Conservation (phyloP, 2,329 filamentous ascomycete species). For the Pyrenophora teres region DNA sequence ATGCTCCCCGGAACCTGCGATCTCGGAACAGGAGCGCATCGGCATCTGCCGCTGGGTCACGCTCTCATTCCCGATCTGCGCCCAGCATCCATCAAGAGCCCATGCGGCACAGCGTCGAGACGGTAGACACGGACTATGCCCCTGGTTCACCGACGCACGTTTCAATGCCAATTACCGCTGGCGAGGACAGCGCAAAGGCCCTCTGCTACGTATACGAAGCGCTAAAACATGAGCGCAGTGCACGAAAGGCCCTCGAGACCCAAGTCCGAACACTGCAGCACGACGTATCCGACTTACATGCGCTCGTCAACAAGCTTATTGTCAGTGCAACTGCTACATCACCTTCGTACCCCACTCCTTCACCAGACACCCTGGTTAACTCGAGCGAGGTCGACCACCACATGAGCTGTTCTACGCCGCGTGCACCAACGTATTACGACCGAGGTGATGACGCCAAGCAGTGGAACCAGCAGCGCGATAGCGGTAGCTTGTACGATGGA, state of each 20-base stretch:
- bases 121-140: constrained; percentile 10
- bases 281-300: constrained; percentile 39
- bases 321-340: constrained; percentile 19
- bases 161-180: not conserved
- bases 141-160: constrained; percentile 19
- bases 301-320: constrained; percentile 36
- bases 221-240: constrained; percentile 37
- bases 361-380: constrained; percentile 35
- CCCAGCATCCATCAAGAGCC: constrained; percentile 24
- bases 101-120: constrained; percentile 23
- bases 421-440: constrained; percentile 18
- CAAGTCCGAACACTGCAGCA: constrained; percentile 39
- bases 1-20: constrained; percentile 41
- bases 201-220: constrained; percentile 32
- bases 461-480: constrained; percentile 2
- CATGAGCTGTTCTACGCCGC: constrained; percentile 29
- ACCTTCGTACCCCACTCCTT: constrained; percentile 41
- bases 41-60: constrained; percentile 22
- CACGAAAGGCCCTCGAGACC: constrained; percentile 41
- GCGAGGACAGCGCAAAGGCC: constrained; percentile 7
- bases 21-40: constrained; percentile 40
- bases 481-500: constrained; percentile 16
- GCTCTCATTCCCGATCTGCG: constrained; percentile 17
- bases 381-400: constrained; percentile 27
- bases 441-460: not conserved